Conservation (phyloP, 2,329 filamentous ascomycete species). For the Botryotinia convoluta region DNA sequence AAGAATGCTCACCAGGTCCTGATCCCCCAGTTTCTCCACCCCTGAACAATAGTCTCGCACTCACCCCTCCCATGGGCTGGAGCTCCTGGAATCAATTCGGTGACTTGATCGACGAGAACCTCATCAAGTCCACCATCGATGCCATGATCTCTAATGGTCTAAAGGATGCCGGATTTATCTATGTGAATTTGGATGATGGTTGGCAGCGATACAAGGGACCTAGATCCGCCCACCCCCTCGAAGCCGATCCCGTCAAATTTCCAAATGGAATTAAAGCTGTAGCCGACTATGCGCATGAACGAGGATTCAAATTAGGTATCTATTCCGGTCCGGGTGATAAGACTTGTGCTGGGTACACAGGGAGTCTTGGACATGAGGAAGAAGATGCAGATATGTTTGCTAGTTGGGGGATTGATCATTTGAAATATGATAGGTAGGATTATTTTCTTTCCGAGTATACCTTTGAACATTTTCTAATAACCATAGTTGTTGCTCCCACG, state of each 20-base stretch:
- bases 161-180: not conserved
- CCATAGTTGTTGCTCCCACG: constrained; percentile 8
- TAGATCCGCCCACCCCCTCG: not conserved
- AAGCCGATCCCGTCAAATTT: constrained; percentile 5
- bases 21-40: not conserved
- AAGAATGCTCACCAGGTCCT: not conserved
- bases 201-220: constrained; percentile 9
- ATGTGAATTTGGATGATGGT: constrained; percentile 8
- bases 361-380: constrained; percentile 54
- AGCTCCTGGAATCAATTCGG: constrained; percentile 54
- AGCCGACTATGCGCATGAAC: constrained; percentile 4
- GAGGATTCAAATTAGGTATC: constrained; percentile 57
- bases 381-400: constrained; percentile 57
- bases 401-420: constrained; percentile 57
- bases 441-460: not conserved
- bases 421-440: constrained; percentile 58
- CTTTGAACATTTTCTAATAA: not conserved
- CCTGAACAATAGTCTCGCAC: constrained; percentile 40
- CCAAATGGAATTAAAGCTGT: constrained; percentile 6
- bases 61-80: constrained; percentile 48
- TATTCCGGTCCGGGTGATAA: constrained; percentile 54
- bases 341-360: constrained; percentile 40
- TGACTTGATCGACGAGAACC: constrained; percentile 45
- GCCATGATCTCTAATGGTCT: not conserved
- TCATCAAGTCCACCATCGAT: not conserved